Percentiles rank a stretch among this genome's conserved stretches.
Conservation (phyloP, 2,329 filamentous ascomycete genomes). For the Anthostomella pinea region DNA sequence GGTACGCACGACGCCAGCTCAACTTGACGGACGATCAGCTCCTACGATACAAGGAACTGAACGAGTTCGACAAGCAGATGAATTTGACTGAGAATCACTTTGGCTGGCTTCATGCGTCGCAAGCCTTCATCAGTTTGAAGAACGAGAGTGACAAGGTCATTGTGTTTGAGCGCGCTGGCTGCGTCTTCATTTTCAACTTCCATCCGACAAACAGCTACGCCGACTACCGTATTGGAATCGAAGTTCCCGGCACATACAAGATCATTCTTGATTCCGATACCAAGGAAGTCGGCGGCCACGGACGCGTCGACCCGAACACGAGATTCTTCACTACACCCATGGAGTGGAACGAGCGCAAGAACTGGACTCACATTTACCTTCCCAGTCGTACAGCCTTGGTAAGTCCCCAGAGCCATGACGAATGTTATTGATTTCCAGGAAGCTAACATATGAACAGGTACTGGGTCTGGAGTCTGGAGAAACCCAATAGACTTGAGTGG, state of each 20-base stretch:
- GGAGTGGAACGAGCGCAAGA: conserved; percentile 84
- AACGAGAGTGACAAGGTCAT: conserved; percentile 92
- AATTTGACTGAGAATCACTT: conserved; percentile 83
- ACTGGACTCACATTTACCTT: conserved; percentile 90
- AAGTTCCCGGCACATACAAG: conserved; percentile 79
- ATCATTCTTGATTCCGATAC: conserved; percentile 82
- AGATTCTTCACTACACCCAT: conserved; percentile 90
- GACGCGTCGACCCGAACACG: conserved; percentile 73
- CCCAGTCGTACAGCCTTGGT: conserved; percentile 82
- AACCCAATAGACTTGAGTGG: conserved; percentile 19
- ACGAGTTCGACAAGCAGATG: conserved; percentile 92
- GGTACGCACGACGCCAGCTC: conserved; percentile 89
- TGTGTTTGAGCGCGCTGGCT: conserved; percentile 87
- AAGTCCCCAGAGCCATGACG: too few relatives aligned
- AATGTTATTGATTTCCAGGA: too few relatives aligned
- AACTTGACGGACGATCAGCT: conserved; percentile 85
- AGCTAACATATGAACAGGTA: conserved; percentile 38
- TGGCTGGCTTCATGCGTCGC: conserved; percentile 81
- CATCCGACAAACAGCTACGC: conserved; percentile 79
- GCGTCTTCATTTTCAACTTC: conserved; percentile 97
- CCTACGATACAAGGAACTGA: conserved; percentile 85
- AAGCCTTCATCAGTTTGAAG: conserved; percentile 93
- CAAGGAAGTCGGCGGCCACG: conserved; percentile 74
- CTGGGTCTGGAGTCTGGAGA: conserved; percentile 49
- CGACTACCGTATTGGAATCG: conserved; percentile 89